Evolutionary conservation across 257 asterid genomes (phyloP).

Genomic region (Sherardia arvensis): DNA sequence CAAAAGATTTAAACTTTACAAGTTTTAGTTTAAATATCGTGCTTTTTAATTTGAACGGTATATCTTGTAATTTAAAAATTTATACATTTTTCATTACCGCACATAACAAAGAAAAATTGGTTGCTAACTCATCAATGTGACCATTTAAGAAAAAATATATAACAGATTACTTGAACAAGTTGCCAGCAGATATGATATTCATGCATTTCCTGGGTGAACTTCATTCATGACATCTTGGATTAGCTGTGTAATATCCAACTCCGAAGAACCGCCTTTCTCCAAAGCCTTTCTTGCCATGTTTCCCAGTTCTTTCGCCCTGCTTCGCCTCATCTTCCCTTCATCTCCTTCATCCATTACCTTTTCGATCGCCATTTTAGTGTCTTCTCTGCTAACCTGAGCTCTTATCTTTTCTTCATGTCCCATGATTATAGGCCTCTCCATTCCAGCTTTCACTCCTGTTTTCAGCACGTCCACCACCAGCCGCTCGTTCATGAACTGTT

Average conservation of each 20-base stretch:
- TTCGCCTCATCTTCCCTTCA: slow-evolving; percentile 26
- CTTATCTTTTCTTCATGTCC: slow-evolving; percentile 60
- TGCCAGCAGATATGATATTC: too few relatives aligned
- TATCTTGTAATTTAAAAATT: too few relatives aligned
- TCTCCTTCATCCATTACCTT: slow-evolving; percentile 34
- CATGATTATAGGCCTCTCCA: slow-evolving; percentile 45
- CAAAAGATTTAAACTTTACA: too few relatives aligned
- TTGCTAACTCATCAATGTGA: too few relatives aligned
- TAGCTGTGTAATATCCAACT: slow-evolving; percentile 23
- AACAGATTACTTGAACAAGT: too few relatives aligned
- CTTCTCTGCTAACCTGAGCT: slow-evolving; percentile 31
- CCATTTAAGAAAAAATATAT: too few relatives aligned
- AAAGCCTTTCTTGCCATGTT: slow-evolving; percentile 28
- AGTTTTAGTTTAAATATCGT: too few relatives aligned
- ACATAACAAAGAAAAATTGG: too few relatives aligned
- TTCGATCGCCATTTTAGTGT: slow-evolving; percentile 31
- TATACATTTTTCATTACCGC: too few relatives aligned
- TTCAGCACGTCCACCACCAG: slow-evolving; percentile 27
- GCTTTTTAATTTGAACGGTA: too few relatives aligned
- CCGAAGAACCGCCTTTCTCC: slow-evolving; percentile 49
- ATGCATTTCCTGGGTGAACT: too few relatives aligned
- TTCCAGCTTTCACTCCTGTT: slow-evolving; percentile 40
- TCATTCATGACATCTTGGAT: slow-evolving; percentile 31
- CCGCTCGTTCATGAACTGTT: slow-evolving; percentile 57
- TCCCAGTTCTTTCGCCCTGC: slow-evolving; percentile 29